Evolutionary conservation across 2,329 filamentous ascomycete species (phyloP).

Genomic region (Orbilia quercus): DNA sequence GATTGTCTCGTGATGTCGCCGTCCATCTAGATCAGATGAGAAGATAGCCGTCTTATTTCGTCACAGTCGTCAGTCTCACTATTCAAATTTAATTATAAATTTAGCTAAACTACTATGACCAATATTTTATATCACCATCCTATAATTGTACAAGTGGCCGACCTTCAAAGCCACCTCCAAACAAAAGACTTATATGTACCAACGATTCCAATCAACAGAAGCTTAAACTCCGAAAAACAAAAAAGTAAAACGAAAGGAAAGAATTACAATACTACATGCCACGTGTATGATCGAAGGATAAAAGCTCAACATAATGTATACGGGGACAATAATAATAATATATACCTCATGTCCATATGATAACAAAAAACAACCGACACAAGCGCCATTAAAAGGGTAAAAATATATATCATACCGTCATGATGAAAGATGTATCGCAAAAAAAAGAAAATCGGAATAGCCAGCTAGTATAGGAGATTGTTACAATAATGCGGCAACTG

Average conservation of each 20-base stretch:
- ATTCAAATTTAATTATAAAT: too few species aligned
- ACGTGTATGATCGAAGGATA: slow-evolving; percentile 1
- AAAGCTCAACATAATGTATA: neutral
- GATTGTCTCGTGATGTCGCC: too few species aligned
- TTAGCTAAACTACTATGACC: too few species aligned
- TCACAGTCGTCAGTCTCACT: too few species aligned
- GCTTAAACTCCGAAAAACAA: slow-evolving; percentile 14
- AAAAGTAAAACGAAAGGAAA: neutral
- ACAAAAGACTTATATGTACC: slow-evolving; percentile 28
- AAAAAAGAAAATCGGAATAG: neutral
- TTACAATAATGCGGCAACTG: slow-evolving; percentile 34
- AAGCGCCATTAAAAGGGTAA: slow-evolving; percentile 8
- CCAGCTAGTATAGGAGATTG: too few species aligned
- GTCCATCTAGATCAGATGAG: too few species aligned
- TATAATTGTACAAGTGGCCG: neutral
- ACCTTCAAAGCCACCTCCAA: neutral
- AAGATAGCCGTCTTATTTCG: too few species aligned
- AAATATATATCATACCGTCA: slow-evolving; percentile 16
- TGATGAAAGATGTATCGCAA: neutral
- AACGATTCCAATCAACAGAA: slow-evolving; percentile 20
- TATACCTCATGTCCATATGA: neutral
- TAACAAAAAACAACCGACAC: neutral
- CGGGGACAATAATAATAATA: neutral
- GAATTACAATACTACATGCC: neutral
- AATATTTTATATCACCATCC: neutral